Evolutionary conservation across 306 rosid species (phyloP).

Genomic region (Mucuna pruriens): DNA sequence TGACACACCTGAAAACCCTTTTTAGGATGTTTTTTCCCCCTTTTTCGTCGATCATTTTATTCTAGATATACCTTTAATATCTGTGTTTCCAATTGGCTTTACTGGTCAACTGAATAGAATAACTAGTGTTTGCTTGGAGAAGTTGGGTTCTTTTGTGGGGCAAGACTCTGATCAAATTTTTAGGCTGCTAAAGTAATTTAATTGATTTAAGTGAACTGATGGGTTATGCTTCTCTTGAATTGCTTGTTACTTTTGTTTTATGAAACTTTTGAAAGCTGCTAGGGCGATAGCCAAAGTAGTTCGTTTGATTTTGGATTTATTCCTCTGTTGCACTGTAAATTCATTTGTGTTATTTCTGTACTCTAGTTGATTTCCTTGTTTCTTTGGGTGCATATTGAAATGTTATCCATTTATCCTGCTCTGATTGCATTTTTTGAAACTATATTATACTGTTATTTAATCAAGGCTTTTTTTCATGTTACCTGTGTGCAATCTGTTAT

Average conservation of each 20-base stretch:
- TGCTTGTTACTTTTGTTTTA: slow-evolving; percentile 17
- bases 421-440: slow-evolving; percentile 9
- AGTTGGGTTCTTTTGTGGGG: not conserved
- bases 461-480: not conserved
- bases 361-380: not conserved
- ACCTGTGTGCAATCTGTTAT: not conserved
- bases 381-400: not conserved
- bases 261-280: not conserved
- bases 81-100: slow-evolving; percentile 28
- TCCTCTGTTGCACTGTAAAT: not conserved
- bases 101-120: slow-evolving; percentile 26
- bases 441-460: not conserved
- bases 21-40: not conserved
- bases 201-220: slow-evolving; percentile 1
- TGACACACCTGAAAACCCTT: slow-evolving; percentile 37
- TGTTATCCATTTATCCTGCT: not conserved
- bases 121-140: not conserved
- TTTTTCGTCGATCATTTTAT: not conserved
- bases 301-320: not conserved
- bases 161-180: not conserved
- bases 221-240: not conserved
- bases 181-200: slow-evolving; percentile 3
- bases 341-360: not conserved
- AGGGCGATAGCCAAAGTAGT: not conserved
- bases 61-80: slow-evolving; percentile 21